Evolutionary conservation across 345 rosid species (phyloP).

Genomic region (Arabis alpina): DNA sequence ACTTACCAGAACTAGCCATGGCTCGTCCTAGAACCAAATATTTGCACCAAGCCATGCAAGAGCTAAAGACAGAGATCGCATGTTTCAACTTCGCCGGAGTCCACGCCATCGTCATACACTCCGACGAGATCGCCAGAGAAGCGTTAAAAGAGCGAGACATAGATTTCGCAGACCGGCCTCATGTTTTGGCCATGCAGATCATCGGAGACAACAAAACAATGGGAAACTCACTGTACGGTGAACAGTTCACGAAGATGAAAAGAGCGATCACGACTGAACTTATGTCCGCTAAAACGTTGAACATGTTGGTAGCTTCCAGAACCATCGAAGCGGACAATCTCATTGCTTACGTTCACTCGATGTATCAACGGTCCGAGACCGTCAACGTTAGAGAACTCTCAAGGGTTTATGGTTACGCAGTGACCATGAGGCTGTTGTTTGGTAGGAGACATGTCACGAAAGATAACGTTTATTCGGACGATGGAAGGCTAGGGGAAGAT

Average conservation of each 20-base stretch:
- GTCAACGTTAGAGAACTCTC: slow-evolving; percentile 31
- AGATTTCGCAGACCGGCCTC: slow-evolving; percentile 46
- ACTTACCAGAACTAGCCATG: slow-evolving; percentile 35
- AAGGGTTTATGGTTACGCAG: slow-evolving; percentile 38
- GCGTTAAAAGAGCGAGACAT: slow-evolving; percentile 45
- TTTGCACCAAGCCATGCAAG: slow-evolving; percentile 38
- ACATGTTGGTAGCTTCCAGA: slow-evolving; percentile 44
- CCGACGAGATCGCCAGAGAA: slow-evolving; percentile 49
- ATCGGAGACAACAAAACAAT: slow-evolving; percentile 32
- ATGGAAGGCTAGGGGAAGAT: slow-evolving; percentile 30
- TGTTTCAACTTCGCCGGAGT: slow-evolving; percentile 47
- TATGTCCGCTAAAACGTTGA: slow-evolving; percentile 28
- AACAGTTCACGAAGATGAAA: slow-evolving; percentile 55
- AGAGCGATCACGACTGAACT: slow-evolving; percentile 44
- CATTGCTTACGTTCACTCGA: slow-evolving; percentile 43
- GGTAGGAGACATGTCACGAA: slow-evolving; percentile 31
- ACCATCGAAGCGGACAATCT: slow-evolving; percentile 56
- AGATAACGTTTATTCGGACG: not conserved
- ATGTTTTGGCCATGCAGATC: not conserved
- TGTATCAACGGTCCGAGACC: slow-evolving; percentile 34
- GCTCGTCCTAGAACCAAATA: slow-evolving; percentile 41
- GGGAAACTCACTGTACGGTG: slow-evolving; percentile 31
- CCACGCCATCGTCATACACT: slow-evolving; percentile 39
- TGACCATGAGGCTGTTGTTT: slow-evolving; percentile 41
- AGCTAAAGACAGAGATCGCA: slow-evolving; percentile 43